Base-by-base conservation (phyloP, 108 stramenopile species). In the Pseudonitzschia delicatissima region DNA sequence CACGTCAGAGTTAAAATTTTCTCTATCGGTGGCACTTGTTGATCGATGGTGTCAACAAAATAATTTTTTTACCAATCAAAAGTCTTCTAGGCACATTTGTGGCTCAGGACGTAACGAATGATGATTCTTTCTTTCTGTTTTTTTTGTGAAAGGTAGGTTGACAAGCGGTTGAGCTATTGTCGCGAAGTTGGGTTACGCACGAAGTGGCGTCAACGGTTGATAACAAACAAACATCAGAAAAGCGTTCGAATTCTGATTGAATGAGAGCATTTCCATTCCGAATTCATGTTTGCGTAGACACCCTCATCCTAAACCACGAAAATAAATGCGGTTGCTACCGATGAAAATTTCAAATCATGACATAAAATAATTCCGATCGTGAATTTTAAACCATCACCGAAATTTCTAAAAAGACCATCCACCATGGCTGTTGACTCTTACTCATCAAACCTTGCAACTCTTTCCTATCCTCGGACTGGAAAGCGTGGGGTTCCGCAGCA, bases 401-500 rank as follows among this genome's bases (percentile, higher is more conserved):
- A 6, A 48, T 21, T 2, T 2, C 21, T 5, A 18, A 48, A 9
- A 9, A 64, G 11, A 64, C 27, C 32, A 64, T 40, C 42, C 47
- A 57, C 34, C 26, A 53, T 42, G 44, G 33, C 64, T 18, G 47
- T 50, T 11, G 42, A 48, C 9, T 8, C 61, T 28, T 33, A 31
- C n/a, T 55, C 53, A 55, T 55, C 53, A 20, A 64, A 68, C 32
- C 34, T 77, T n/a, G 39, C 72, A 15, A 61, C 74, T 33, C 35
- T 82, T 13, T 57, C 45, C 48, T 82, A 77, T 42, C 90, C 90
- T 63, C 74, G 90, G 21, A 93, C 92, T 21, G 92, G 92, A 20
- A 93, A 93, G 73, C 59, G 92, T 58, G 92, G 92, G 9, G 88
- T 87, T 11, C 92, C 92, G 12, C 92, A 93, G 62, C 92, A 93